phyloP scores from a whole-genome alignment of 208 protist species.

The Wallacemonas rigidus region DNA sequence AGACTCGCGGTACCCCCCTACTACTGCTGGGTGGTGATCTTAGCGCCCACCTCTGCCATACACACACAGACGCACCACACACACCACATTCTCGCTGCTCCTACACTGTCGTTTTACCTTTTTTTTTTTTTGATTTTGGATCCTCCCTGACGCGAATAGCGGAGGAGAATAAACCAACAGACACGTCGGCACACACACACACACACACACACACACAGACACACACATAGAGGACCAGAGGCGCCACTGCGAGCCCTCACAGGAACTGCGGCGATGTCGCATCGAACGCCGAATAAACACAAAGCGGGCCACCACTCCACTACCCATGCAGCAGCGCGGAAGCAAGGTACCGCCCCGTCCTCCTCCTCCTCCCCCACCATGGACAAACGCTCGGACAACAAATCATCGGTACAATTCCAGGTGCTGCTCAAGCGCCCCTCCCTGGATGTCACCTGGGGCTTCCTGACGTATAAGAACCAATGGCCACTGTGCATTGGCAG shows the following conservation, averaged over 20 bases:
- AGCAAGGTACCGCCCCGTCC: neutral
- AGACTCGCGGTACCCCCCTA: too few relatives aligned
- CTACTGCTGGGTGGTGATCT: too few relatives aligned
- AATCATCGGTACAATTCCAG: slow-evolving; percentile 5
- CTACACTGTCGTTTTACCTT: neutral
- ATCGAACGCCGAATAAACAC: neutral
- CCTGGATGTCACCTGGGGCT: slow-evolving; percentile 2
- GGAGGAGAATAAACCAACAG: too few relatives aligned
- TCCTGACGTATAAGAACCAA: slow-evolving; percentile 17
- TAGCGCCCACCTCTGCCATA: too few relatives aligned
- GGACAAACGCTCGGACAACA: too few relatives aligned
- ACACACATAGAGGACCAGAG: too few relatives aligned
- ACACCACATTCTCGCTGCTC: neutral
- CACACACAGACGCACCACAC: too few relatives aligned
- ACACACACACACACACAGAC: too few relatives aligned
- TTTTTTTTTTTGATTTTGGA: neutral
- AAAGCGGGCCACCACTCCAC: neutral
- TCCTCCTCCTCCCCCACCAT: too few relatives aligned
- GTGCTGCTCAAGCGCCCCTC: neutral
- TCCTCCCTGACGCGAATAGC: too few relatives aligned
- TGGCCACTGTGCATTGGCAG: slow-evolving; percentile 18
- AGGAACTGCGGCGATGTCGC: neutral
- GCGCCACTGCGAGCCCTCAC: too few relatives aligned
- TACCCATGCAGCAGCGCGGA: neutral
- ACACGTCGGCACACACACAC: too few relatives aligned